Percentiles rank a stretch among this genome's conserved stretches.
Conservation (phyloP, 1,284 basidiomycete genomes). For the Bondarzewia mesenterica region DNA sequence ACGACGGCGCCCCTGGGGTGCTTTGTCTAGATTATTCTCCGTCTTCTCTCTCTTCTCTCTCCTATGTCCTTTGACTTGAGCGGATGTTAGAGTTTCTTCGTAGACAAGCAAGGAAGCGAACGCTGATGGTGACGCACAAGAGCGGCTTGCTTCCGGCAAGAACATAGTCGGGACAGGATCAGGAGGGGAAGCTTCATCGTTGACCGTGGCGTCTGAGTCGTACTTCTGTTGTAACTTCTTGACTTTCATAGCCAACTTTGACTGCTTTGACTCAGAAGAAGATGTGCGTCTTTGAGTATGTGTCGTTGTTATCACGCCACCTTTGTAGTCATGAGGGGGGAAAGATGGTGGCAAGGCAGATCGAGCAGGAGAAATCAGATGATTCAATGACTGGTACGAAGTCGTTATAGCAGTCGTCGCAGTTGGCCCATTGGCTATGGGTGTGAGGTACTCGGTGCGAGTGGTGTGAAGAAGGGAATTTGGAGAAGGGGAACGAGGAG, state of each 20-base stretch:
- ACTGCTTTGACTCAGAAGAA: constrained; percentile 33
- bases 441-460: constrained; percentile 61
- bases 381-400: constrained; percentile 55
- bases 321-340: constrained; percentile 7
- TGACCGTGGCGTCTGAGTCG: constrained; percentile 26
- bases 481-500: constrained; percentile 16
- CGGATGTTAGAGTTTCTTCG: constrained; percentile 32
- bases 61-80: constrained; percentile 29
- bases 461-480: constrained; percentile 25
- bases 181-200: constrained; percentile 15
- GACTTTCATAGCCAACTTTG: constrained; percentile 64
- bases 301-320: constrained; percentile 5
- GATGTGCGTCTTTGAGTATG: not conserved
- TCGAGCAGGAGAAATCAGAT: constrained; percentile 24
- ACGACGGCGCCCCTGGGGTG: constrained; percentile 9
- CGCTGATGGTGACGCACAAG: constrained; percentile 65
- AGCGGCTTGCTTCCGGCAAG: constrained; percentile 34
- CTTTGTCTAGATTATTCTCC: constrained; percentile 3
- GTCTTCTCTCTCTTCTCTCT: constrained; percentile 13
- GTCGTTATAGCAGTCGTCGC: constrained; percentile 77
- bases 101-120: constrained; percentile 67
- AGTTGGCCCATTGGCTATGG: constrained; percentile 65
- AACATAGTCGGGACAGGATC: constrained; percentile 47
- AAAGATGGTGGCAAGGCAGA: constrained; percentile 18
- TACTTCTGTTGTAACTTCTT: constrained; percentile 32